Evolutionary conservation across 768 basidiomycete genomes (phyloP), one percentile per base, ranked within the genome.

Genomic region (Mycena galericulata): DNA sequence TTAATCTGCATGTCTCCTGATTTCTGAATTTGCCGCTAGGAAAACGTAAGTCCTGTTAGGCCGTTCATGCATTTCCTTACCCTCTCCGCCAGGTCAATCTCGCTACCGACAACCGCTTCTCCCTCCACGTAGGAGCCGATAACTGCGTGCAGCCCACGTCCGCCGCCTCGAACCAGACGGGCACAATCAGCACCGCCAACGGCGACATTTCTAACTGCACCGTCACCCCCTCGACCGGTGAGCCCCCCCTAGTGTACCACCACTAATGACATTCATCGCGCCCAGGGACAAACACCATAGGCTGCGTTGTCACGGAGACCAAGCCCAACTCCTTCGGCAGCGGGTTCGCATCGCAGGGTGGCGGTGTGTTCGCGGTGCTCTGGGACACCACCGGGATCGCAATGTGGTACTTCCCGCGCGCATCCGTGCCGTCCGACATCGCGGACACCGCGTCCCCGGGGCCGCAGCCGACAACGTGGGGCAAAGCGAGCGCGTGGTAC

Each of bases 321-420:
- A 77, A 76, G 22, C 75, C 65, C 18, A 79, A 79, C 29, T 80
- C 77, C 40, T 80, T 65, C 60, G 47, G 45, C 3, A 36, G 54
- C 7, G 65, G 70, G 24, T 79, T 79, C 45, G 66, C 74, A 0
- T 10, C 30, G 3, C 73, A 72, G 36, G 88, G 89, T 20, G 89
- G 89, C 8, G 89, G 89, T 5, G 88, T 90, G 2, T 90, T 81
- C 77, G 87, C 88, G 7, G 82, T 87, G 17, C 86, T 88, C 62
- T 88, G 88, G 67, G 88, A 89, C 30, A 76, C 78, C 12, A 73
- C 80, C 0, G 87, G 87, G 22, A 81, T 88, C 41, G 86, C 76
- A 82, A 85, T 67, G 27, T 58, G 65, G 67, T 62, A 61, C 59
- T 56, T 92, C 79, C 81, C 84, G 15, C 85, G 91, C 59, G 75